Percentiles rank a stretch among this genome's conserved stretches.
These are phyloP conservation scores for Lunasporangiospora selenospora DNA, from an alignment of 192 early-diverging fungal species.

Conservation along the genomic window DNA sequence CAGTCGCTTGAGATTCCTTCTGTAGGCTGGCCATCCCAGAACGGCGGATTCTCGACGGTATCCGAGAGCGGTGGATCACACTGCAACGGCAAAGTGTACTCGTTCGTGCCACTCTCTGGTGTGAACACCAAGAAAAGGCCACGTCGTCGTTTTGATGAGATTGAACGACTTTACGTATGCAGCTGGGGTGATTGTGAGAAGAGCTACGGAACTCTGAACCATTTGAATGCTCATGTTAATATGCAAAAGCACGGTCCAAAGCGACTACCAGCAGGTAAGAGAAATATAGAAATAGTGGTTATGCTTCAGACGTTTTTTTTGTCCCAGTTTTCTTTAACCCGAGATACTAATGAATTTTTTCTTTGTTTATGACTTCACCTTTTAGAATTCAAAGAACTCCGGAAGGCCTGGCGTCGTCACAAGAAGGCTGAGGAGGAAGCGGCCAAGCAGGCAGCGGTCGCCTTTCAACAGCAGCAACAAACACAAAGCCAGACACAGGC, in stretches of 20 bases:
- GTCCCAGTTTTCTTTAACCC: not conserved
- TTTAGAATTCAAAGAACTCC: conserved; percentile 65
- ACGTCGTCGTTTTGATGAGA: conserved; percentile 66
- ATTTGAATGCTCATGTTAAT: conserved; percentile 70
- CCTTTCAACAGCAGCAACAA: conserved; percentile 20
- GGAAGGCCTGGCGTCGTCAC: conserved; percentile 62
- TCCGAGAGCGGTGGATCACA: too few species aligned
- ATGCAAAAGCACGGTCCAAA: conserved; percentile 74
- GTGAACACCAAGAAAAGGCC: conserved; percentile 64
- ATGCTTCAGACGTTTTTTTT: not conserved
- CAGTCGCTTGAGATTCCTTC: not conserved
- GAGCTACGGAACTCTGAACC: conserved; percentile 70
- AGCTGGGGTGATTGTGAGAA: conserved; percentile 63
- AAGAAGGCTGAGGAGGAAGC: conserved; percentile 59
- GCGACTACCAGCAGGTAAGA: conserved; percentile 55
- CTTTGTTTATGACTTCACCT: not conserved
- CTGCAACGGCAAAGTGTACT: conserved; percentile 51
- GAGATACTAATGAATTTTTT: not conserved
- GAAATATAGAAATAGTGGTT: not conserved
- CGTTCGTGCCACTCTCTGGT: conserved; percentile 63
- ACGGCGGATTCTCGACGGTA: too few species aligned
- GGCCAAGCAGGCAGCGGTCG: conserved; percentile 40
- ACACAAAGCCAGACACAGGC: conserved; percentile 18
- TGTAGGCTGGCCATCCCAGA: conserved; percentile 21
- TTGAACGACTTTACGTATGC: conserved; percentile 69